These are phyloP conservation scores for Populus hybrid DNA, from an alignment of 441 rosid species.

Conservation along the genomic window DNA sequence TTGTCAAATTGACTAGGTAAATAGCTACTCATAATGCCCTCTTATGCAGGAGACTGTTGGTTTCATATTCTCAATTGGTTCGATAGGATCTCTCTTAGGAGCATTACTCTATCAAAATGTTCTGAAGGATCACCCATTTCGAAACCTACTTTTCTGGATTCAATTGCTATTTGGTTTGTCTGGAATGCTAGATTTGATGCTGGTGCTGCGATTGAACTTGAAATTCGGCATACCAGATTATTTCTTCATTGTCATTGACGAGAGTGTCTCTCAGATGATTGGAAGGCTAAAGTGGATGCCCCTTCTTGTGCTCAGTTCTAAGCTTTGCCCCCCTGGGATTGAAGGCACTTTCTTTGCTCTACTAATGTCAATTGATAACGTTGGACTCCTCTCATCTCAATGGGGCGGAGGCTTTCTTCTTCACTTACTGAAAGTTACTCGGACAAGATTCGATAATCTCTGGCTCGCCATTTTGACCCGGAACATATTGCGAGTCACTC, in stretches of 20 bases:
- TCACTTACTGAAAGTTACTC: constrained; percentile 60
- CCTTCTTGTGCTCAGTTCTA: constrained; percentile 77
- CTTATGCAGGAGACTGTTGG: constrained; percentile 78
- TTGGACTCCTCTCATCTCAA: constrained; percentile 74
- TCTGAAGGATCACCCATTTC: constrained; percentile 68
- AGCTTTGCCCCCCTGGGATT: constrained; percentile 94
- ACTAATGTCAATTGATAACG: constrained; percentile 90
- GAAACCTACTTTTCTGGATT: constrained; percentile 70
- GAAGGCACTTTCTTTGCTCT: constrained; percentile 97
- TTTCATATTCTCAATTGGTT: constrained; percentile 74
- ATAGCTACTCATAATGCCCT: background rate
- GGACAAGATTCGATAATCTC: constrained; percentile 63
- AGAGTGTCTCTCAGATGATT: constrained; percentile 61
- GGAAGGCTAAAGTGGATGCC: constrained; percentile 96
- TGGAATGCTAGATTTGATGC: constrained; percentile 84
- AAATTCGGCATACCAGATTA: constrained; percentile 74
- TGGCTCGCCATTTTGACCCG: constrained; percentile 86
- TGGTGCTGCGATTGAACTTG: constrained; percentile 76
- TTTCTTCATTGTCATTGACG: constrained; percentile 70
- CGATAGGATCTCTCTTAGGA: constrained; percentile 76
- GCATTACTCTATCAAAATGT: constrained; percentile 69
- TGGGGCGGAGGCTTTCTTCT: constrained; percentile 87
- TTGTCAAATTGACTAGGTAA: background rate
- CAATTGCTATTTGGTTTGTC: constrained; percentile 78
- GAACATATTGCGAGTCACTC: constrained; percentile 63